Percentiles rank a stretch among this genome's conserved stretches.
Evolutionary conservation across 2,329 filamentous ascomycete genomes (phyloP).

Genomic region (Fusarium pseudograminearum): DNA sequence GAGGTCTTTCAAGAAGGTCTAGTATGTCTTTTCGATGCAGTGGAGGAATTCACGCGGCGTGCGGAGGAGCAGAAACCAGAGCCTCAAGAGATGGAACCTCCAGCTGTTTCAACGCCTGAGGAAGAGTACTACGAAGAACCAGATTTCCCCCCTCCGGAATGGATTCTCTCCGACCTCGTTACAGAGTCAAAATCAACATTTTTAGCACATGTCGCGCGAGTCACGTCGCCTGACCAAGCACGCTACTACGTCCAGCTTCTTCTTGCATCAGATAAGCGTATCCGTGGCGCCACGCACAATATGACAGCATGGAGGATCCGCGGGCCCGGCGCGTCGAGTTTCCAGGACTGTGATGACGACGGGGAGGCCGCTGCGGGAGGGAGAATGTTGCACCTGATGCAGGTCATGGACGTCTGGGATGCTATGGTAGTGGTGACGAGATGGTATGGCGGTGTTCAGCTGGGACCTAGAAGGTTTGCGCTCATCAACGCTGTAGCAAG

Average conservation of each 20-base stretch:
- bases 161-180: constrained; percentile 79
- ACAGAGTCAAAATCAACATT: constrained; percentile 91
- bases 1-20: constrained; percentile 77
- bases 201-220: constrained; percentile 78
- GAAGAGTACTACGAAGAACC: constrained; percentile 29
- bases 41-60: constrained; percentile 75
- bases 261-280: constrained; percentile 83
- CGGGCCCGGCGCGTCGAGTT: constrained; percentile 64
- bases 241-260: constrained; percentile 78
- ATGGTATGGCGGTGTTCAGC: constrained; percentile 93
- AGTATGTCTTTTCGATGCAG: constrained; percentile 91
- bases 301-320: constrained; percentile 94
- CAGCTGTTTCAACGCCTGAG: constrained; percentile 24
- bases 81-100: constrained; percentile 42
- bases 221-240: constrained; percentile 78
- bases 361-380: constrained; percentile 93
- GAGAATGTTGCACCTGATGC: constrained; percentile 87
- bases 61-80: constrained; percentile 52
- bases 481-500: constrained; percentile 89
- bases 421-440: constrained; percentile 91
- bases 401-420: constrained; percentile 94
- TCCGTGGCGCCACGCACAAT: constrained; percentile 91
- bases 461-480: constrained; percentile 90
- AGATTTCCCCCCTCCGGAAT: constrained; percentile 56
- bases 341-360: constrained; percentile 96